Evolutionary conservation across 1,284 basidiomycete species (phyloP).

Genomic region (Ganoderma meredithae): DNA sequence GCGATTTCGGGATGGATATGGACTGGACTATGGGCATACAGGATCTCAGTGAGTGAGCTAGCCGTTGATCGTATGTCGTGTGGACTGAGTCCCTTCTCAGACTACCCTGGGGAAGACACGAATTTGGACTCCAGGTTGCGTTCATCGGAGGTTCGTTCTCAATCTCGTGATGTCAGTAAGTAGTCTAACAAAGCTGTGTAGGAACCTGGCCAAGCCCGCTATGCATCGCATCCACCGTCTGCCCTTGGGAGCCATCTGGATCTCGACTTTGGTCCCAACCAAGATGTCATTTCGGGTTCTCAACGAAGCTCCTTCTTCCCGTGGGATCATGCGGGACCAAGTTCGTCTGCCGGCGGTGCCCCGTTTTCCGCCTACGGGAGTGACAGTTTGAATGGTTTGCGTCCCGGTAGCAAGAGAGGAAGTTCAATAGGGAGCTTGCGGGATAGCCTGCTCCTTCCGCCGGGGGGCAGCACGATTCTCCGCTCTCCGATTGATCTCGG

Average conservation of each 20-base stretch:
- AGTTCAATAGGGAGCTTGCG: slow-evolving; percentile 54
- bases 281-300: slow-evolving; percentile 53
- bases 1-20: slow-evolving; percentile 26
- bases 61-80: neutral
- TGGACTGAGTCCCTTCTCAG: slow-evolving; percentile 1
- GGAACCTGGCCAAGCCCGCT: slow-evolving; percentile 83
- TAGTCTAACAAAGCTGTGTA: slow-evolving; percentile 40
- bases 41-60: neutral
- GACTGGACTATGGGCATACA: slow-evolving; percentile 11
- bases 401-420: slow-evolving; percentile 59
- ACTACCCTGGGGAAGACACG: slow-evolving; percentile 24
- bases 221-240: slow-evolving; percentile 60
- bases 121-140: slow-evolving; percentile 46
- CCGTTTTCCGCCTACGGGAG: slow-evolving; percentile 49
- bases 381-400: slow-evolving; percentile 57
- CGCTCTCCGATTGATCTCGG: slow-evolving; percentile 57
- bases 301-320: slow-evolving; percentile 78
- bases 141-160: slow-evolving; percentile 69
- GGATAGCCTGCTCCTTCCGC: slow-evolving; percentile 53
- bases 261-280: slow-evolving; percentile 46
- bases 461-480: slow-evolving; percentile 38
- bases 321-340: slow-evolving; percentile 80
- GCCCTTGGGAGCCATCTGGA: slow-evolving; percentile 55
- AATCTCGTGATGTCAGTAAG: neutral
- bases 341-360: slow-evolving; percentile 57